A percentile compares a stretch with the other conserved stretches of the same genome.
These are phyloP conservation scores for Cytospora mali DNA, from an alignment of 2,329 filamentous ascomycete species.

Conservation along the genomic window DNA sequence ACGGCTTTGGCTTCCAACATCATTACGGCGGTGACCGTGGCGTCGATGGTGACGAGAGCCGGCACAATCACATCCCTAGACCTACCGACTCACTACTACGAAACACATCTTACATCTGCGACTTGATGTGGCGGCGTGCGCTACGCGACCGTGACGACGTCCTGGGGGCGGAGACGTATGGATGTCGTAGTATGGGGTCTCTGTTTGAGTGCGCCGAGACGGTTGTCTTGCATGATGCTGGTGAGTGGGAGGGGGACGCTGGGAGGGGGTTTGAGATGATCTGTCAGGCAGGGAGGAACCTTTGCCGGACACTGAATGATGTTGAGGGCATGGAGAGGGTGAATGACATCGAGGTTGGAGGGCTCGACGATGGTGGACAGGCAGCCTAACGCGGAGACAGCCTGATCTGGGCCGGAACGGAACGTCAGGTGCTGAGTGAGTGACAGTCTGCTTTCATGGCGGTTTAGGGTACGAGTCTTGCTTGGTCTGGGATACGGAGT, in stretches of 20 bases:
- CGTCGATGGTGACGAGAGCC: neutral
- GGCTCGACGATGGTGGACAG: neutral
- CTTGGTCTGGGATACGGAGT: neutral
- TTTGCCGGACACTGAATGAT: conserved; percentile 23
- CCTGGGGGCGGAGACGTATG: conserved; percentile 35
- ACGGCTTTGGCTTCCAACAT: neutral
- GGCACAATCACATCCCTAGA: conserved; percentile 24
- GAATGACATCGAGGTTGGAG: neutral
- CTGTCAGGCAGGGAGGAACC: conserved; percentile 17
- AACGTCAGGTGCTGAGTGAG: neutral
- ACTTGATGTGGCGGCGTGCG: conserved; percentile 37
- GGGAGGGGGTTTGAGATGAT: conserved; percentile 18
- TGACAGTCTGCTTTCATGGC: neutral
- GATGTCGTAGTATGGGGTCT: conserved; percentile 35
- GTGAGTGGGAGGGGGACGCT: conserved; percentile 28
- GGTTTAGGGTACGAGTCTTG: too few relatives aligned
- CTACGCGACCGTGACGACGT: conserved; percentile 37
- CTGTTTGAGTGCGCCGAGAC: conserved; percentile 38
- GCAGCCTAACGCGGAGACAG: neutral
- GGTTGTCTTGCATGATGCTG: conserved; percentile 32
- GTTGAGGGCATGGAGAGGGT: conserved; percentile 8
- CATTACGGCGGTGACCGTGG: neutral
- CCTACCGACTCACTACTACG: conserved; percentile 35
- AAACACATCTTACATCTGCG: conserved; percentile 38
- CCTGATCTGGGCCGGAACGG: neutral